Conservation (phyloP, 1,139 yeast genomes). For the Candida gigantensis region DNA sequence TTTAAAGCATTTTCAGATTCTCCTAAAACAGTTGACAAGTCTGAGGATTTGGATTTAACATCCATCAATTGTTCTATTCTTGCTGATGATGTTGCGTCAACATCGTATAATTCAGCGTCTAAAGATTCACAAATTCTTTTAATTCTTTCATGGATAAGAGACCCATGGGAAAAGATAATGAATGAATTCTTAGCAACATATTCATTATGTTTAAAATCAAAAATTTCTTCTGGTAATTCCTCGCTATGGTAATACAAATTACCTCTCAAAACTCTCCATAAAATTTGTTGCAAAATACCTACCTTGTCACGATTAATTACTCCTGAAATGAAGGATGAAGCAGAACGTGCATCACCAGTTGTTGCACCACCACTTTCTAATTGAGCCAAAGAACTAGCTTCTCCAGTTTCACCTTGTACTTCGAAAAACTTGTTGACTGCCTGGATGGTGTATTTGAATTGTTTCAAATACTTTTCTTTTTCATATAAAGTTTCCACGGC, state of each 20-base stretch:
- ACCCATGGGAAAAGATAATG: conserved; percentile 49
- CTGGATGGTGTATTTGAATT: conserved; percentile 44
- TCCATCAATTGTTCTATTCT: conserved; percentile 54
- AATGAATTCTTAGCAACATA: conserved; percentile 42
- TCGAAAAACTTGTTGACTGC: conserved; percentile 69
- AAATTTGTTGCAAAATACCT: conserved; percentile 73
- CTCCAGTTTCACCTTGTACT: conserved; percentile 18
- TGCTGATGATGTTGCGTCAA: conserved; percentile 29
- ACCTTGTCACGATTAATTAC: conserved; percentile 75
- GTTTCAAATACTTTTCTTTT: conserved; percentile 40
- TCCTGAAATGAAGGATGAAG: conserved; percentile 68
- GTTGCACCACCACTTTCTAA: conserved; percentile 27
- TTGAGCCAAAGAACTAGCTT: conserved; percentile 25
- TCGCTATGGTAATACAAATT: conserved; percentile 75
- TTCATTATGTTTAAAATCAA: conserved; percentile 35
- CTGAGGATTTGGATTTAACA: conserved; percentile 55
- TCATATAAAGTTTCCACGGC: conserved; percentile 36
- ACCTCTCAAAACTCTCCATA: conserved; percentile 94
- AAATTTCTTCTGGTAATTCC: conserved; percentile 56
- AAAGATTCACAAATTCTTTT: conserved; percentile 47
- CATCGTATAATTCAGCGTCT: conserved; percentile 45
- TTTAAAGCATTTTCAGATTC: conserved; percentile 59
- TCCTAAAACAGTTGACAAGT: conserved; percentile 57
- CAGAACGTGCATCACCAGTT: conserved; percentile 16
- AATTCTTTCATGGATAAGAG: conserved; percentile 41